A percentile compares a stretch with the other conserved stretches of the same genome.
These are phyloP conservation scores for Diutina pseudorugosa DNA, from an alignment of 1,139 yeast species.

Conservation along the genomic window DNA sequence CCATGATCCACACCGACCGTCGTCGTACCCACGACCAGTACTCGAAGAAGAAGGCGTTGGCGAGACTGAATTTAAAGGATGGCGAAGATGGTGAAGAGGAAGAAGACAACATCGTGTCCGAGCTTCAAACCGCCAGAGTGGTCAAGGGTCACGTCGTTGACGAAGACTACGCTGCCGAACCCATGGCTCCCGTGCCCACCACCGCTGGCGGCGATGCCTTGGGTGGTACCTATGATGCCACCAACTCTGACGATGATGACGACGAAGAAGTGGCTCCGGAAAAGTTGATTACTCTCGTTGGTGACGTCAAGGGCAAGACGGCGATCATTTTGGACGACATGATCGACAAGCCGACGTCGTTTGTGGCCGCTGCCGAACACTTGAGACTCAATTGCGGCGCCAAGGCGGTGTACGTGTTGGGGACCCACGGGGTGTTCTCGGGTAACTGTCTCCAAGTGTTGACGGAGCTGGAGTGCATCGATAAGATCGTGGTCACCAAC, in stretches of 20 bases:
- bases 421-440: constrained; percentile 91
- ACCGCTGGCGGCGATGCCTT: constrained; percentile 32
- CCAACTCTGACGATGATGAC: constrained; percentile 76
- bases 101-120: constrained; percentile 57
- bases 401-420: constrained; percentile 75
- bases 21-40: constrained; percentile 75
- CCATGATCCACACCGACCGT: constrained; percentile 97
- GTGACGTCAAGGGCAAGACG: constrained; percentile 83
- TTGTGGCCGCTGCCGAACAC: constrained; percentile 96
- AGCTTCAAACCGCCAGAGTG: constrained; percentile 90
- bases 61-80: constrained; percentile 14
- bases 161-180: constrained; percentile 45
- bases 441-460: constrained; percentile 76
- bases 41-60: constrained; percentile 23
- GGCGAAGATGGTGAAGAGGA: constrained; percentile 50
- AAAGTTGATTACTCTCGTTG: constrained; percentile 88
- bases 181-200: background rate
- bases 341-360: constrained; percentile 90
- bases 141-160: constrained; percentile 96
- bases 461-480: constrained; percentile 70
- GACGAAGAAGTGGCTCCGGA: constrained; percentile 58
- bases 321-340: constrained; percentile 94
- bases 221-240: constrained; percentile 78
- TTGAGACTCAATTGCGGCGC: constrained; percentile 93
- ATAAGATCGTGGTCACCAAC: constrained; percentile 85